Base-by-base conservation (phyloP, 1,139 yeast species). In the Arxiozyma slooffiae region DNA sequence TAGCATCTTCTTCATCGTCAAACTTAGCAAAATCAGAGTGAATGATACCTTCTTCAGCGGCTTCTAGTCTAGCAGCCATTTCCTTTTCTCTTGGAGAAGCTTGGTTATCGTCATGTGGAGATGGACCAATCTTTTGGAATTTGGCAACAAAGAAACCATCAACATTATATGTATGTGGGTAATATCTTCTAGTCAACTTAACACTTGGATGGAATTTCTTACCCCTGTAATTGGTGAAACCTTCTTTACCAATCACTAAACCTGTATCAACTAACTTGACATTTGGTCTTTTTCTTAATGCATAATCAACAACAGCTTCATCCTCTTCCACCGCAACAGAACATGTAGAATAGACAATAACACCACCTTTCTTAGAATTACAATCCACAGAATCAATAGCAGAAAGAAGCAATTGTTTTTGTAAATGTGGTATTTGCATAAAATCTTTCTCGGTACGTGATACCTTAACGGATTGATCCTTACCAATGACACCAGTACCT, bases 301-400 rank as follows among this genome's bases (percentile, higher is more conserved):
- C 98, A 65, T 94, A 94, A 70, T 92, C 96, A n/a, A 94, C 97
- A 50, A 94, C 99, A 23, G 96, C 85, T 71, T 94, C 99, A 69
- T 94, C 92, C 72, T 94, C 99, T 63, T 94, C 99, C 46, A 92
- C 97, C 65, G 95, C 95, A 53, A 94, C 95, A 14, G 97, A 90
- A 78, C 99, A 94, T 1, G 99, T 94, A 5, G 98, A 92, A 71
- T 94, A 94, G 3, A 94, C 98, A 59, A 94, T 86, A 50, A 85
- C 76, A 58, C 97, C 99, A 53, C 98, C 99, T 49, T 92, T 85
- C 52, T 88, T 73, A 6, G 96, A 86, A 66, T 82, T 77, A 34
- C 96, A 95, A 69, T 92, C 97, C 41, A 92, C 97, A 6, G 97
- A 89, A 71, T 94, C 99, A 60, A 94, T 94, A 39, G 99, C 99